A percentile compares a stretch with the other conserved stretches of the same genome.
phyloP scores from a whole-genome alignment of 176 grass and related monocot species.

The Alopecurus myosuroides region DNA sequence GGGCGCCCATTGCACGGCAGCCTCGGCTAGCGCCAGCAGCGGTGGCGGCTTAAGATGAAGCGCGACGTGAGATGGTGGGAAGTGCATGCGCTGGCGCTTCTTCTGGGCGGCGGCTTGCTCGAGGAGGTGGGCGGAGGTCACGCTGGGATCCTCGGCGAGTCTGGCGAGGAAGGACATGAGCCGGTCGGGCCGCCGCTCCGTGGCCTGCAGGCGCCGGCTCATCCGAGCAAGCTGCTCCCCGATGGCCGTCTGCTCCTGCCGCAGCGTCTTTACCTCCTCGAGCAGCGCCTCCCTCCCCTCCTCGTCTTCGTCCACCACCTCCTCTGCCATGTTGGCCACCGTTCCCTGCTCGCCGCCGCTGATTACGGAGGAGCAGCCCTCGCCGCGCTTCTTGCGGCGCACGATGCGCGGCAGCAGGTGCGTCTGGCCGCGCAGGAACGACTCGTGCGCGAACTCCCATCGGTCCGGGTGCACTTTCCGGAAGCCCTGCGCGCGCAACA shows the following conservation, averaged over 20 bases:
- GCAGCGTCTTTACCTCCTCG: slow-evolving; percentile 43
- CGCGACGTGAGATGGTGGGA: neutral
- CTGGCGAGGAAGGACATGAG: slow-evolving; percentile 58
- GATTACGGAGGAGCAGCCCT: neutral
- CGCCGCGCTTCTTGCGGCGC: slow-evolving; percentile 43
- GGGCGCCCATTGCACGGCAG: slow-evolving; percentile 3
- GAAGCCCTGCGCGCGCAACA: slow-evolving; percentile 46
- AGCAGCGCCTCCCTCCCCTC: slow-evolving; percentile 12
- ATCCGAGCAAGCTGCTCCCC: slow-evolving; percentile 53
- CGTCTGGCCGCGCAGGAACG: slow-evolving; percentile 61
- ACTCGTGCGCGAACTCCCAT: slow-evolving; percentile 82
- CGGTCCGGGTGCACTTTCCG: slow-evolving; percentile 68
- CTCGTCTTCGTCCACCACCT: neutral
- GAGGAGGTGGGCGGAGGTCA: slow-evolving; percentile 29
- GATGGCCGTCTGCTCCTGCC: slow-evolving; percentile 51
- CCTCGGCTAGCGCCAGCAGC: slow-evolving; percentile 4
- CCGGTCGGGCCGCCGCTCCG: slow-evolving; percentile 51
- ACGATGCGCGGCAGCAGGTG: slow-evolving; percentile 52
- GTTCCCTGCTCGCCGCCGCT: neutral
- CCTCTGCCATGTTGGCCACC: neutral
- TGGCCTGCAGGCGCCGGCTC: slow-evolving; percentile 51
- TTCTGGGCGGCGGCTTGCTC: slow-evolving; percentile 38
- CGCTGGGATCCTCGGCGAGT: slow-evolving; percentile 47
- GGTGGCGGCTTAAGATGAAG: neutral
- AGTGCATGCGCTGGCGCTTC: slow-evolving; percentile 23